Evolutionary conservation across 2,329 filamentous ascomycete genomes (phyloP).

Genomic region (Penicillium sclerotigenum): DNA sequence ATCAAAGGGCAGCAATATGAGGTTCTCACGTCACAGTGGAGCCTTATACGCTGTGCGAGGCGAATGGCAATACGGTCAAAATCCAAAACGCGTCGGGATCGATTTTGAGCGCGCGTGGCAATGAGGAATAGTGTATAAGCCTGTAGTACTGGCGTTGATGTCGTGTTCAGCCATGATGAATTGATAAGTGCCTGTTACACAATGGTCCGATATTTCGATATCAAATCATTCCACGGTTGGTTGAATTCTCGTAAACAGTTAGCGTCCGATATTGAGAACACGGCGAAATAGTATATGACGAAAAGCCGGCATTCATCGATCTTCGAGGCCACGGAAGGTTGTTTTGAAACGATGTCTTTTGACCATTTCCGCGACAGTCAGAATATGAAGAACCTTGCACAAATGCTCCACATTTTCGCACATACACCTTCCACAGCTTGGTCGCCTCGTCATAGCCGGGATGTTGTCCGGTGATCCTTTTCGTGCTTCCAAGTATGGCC

Average conservation of each 20-base stretch:
- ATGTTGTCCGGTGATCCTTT: slow-evolving; percentile 28
- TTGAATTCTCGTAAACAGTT: slow-evolving; percentile 11
- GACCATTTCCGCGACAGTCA: slow-evolving; percentile 63
- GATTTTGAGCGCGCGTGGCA: slow-evolving; percentile 32
- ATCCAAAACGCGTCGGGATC: slow-evolving; percentile 53
- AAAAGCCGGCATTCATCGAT: slow-evolving; percentile 38
- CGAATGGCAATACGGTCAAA: slow-evolving; percentile 46
- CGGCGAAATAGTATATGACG: slow-evolving; percentile 22
- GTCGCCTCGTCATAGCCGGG: slow-evolving; percentile 48
- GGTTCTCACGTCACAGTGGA: slow-evolving; percentile 46
- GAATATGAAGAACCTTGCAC: slow-evolving; percentile 69
- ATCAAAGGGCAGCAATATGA: slow-evolving; percentile 48
- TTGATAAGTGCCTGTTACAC: slow-evolving; percentile 15
- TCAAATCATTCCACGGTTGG: background rate
- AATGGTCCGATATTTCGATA: slow-evolving; percentile 11
- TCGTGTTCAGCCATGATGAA: slow-evolving; percentile 19
- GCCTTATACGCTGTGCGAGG: slow-evolving; percentile 47
- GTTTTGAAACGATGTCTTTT: slow-evolving; percentile 57
- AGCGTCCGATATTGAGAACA: slow-evolving; percentile 15
- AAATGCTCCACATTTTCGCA: slow-evolving; percentile 73
- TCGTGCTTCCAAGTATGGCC: background rate
- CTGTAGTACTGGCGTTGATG: slow-evolving; percentile 14
- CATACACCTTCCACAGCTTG: slow-evolving; percentile 69
- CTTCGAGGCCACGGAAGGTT: slow-evolving; percentile 29
- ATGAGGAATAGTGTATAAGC: slow-evolving; percentile 17